These are phyloP conservation scores for Atkinsonella hypoxylon DNA, from an alignment of 2,329 filamentous ascomycete genomes.

Conservation along the genomic window DNA sequence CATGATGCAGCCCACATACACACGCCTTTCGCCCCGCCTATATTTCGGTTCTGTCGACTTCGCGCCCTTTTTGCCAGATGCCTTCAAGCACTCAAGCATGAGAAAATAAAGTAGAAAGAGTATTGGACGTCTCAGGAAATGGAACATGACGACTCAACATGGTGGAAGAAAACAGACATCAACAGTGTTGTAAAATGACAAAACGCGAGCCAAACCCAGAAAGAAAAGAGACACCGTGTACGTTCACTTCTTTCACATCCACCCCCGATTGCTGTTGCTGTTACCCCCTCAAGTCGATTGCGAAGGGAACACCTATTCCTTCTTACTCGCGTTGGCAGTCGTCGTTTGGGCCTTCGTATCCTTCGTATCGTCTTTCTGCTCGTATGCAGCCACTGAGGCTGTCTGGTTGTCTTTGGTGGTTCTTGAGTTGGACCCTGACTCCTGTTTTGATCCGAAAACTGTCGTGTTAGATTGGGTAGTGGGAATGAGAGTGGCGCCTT, in stretches of 20 bases:
- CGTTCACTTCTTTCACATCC: slow-evolving; percentile 1
- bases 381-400: slow-evolving; percentile 1
- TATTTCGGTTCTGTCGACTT: not conserved
- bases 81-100: not conserved
- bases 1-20: slow-evolving; percentile 4
- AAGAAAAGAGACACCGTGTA: not conserved
- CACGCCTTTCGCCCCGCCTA: slow-evolving; percentile 1
- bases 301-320: slow-evolving; percentile 23
- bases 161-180: not conserved
- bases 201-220: slow-evolving; percentile 4
- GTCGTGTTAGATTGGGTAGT: slow-evolving; percentile 11
- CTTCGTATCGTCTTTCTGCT: slow-evolving; percentile 14
- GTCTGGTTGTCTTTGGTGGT: not conserved
- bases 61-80: not conserved
- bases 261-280: not conserved
- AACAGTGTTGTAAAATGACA: slow-evolving; percentile 1
- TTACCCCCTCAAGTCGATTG: slow-evolving; percentile 3
- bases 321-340: slow-evolving; percentile 19
- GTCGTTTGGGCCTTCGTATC: slow-evolving; percentile 13
- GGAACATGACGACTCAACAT: not conserved
- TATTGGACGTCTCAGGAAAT: not conserved
- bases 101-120: not conserved
- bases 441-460: slow-evolving; percentile 8
- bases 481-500: slow-evolving; percentile 2
- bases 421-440: slow-evolving; percentile 9